Evolutionary conservation across 2,329 filamentous ascomycete genomes (phyloP), one percentile per base, ranked within the genome.

Genomic region (Stagonosporopsis chrysanthemi): DNA sequence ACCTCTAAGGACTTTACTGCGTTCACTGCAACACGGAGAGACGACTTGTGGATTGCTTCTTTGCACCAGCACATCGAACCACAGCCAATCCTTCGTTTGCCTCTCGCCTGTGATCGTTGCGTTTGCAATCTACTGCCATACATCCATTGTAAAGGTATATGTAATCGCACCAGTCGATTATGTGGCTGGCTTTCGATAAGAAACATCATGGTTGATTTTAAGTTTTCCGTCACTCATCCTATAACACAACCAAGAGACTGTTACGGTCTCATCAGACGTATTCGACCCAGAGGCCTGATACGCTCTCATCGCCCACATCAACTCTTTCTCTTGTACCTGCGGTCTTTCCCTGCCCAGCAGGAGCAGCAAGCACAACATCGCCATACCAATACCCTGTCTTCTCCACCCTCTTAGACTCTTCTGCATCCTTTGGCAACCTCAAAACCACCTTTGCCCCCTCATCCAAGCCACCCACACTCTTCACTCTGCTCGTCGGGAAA

Each of bases 231-330:
- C 24, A 1, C 24, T 4, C 24, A 3, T 7, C 35, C 6, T 40
- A 3, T 22, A 5, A 24, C n/a, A 43, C 40, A 29, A 12, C 15
- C 14, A 3, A 5, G 12, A 31, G 7, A 12, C 29, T 31, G 29
- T 31, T 4, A 4, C n/a, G 6, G 19, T 17, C 24, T 14, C 9
- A 29, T 56, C 38, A 70, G 14, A 65, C 45, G 46, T 68, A 65
- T 29, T 70, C 67, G 3, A 73, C 31, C 67, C 67, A 73, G 11
- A 73, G 2, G 5, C 70, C 70, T 11, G 63, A 51, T 8, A 73
- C 55, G 28, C 57, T 55, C 11, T 55, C 54, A 4, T 57, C 56
- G 1, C 42, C 60, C 1, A 14, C 46, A 46, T 73, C 67, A 15
- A 68, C 36, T 15, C 62, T 56, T 28, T 51, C 53, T 23, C 47